Conservation (phyloP, 2,329 filamentous ascomycete genomes). For the Plenodomus biglobosus region DNA sequence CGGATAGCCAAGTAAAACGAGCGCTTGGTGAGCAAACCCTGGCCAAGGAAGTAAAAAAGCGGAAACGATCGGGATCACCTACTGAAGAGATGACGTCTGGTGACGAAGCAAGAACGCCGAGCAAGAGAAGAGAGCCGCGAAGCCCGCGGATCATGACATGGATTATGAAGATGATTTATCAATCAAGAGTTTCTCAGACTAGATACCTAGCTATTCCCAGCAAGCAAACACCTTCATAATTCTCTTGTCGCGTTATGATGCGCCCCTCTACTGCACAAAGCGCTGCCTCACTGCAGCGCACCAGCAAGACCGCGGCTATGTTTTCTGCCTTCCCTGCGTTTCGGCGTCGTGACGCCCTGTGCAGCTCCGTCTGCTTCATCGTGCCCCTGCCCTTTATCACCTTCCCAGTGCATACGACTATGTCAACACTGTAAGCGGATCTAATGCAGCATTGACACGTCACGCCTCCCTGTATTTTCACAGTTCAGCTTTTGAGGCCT, state of each 20-base stretch:
- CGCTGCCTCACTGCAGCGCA: neutral
- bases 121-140: conserved; percentile 21
- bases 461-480: conserved; percentile 18
- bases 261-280: neutral
- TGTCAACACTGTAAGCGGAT: conserved; percentile 7
- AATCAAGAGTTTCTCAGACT: conserved; percentile 6
- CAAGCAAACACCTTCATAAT: neutral
- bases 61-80: conserved; percentile 20
- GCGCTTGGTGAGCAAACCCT: conserved; percentile 13
- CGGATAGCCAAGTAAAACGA: conserved; percentile 10
- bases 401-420: conserved; percentile 19
- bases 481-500: conserved; percentile 19
- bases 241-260: neutral
- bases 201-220: neutral
- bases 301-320: neutral
- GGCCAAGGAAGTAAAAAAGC: conserved; percentile 16
- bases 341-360: conserved; percentile 17
- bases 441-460: conserved; percentile 12
- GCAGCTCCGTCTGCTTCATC: conserved; percentile 17
- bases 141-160: conserved; percentile 12
- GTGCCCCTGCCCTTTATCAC: conserved; percentile 16
- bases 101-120: conserved; percentile 14
- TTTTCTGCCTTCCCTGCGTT: conserved; percentile 8
- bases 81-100: conserved; percentile 15
- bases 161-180: conserved; percentile 10